Base-by-base conservation (phyloP, 73 alveolate species). In the Paraurostyla sp. region DNA sequence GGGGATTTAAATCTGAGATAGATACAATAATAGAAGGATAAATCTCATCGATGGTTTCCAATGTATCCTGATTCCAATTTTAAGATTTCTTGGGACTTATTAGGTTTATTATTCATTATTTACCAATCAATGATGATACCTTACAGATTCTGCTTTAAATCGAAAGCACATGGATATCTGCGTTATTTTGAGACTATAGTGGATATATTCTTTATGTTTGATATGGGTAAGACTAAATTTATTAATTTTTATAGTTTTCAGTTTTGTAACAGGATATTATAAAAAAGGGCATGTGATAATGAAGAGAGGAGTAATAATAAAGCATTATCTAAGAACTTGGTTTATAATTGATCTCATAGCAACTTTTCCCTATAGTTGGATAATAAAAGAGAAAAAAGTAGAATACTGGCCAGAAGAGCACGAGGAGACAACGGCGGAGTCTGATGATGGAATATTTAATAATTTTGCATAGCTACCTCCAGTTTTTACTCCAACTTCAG, bases 291-390 rank as follows among this genome's bases (percentile, higher is more conserved):
- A 25, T 18, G 41, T 81, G n/a, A 68, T 90, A 35, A 36, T 90
- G 80, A 51, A 81, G 20, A 81, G 89, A 50, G 62, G 81, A n/a
- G 71, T 52, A 33, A 58, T 90, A 25, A 42, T 83, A 0, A 40
- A 49, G 42, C 86, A 82, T 33, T 90, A 90, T 52, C 11, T 83
- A 30, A 81, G 71, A 71, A 83, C 89, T 3, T 90, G 95, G 95
- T 82, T 83, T 46, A 23, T 83, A 25, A 27, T 90, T 29, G 95
- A 90, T 71, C 33, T 90, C 20, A 20, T 90, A 0, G 88, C 92
- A 0, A 32, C 62, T n/a, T 83, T 90, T 36, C 95, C 95, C 25
- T 60, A 60, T 60, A 60, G 78, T 60, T 60, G 78, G 82, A 40
- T 65, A 2, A 65, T 65, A 7, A 65, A 32, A 30, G 82, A 65